Conservation (phyloP, 345 rosid species). For the Brassica nigra region DNA sequence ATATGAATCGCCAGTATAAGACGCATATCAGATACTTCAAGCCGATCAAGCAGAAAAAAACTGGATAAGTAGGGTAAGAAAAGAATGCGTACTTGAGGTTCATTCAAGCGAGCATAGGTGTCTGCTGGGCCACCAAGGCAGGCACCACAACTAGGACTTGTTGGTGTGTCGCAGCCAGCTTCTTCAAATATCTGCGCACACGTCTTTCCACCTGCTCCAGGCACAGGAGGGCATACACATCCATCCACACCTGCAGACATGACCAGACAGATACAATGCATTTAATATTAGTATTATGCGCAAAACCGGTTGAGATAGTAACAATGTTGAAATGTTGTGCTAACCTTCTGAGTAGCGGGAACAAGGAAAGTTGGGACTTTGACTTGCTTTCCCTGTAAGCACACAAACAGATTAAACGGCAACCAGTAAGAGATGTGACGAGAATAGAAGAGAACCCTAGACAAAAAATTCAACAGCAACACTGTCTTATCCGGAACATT, state of each 20-base stretch:
- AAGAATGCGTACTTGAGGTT: constrained; percentile 58
- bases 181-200: constrained; percentile 96
- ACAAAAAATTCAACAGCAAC: constrained; percentile 4
- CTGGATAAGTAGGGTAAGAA: neutral
- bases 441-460: neutral
- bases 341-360: constrained; percentile 94
- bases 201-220: constrained; percentile 96
- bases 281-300: neutral
- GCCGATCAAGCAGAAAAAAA: neutral
- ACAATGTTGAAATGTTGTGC: neutral
- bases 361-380: constrained; percentile 97
- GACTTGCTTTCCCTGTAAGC: constrained; percentile 74
- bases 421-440: neutral
- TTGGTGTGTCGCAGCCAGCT: constrained; percentile 96
- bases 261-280: constrained; percentile 16
- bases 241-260: constrained; percentile 87
- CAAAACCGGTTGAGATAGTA: neutral
- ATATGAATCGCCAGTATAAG: too few species aligned
- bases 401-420: constrained; percentile 15
- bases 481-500: neutral
- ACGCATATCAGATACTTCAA: too few species aligned
- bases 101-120: constrained; percentile 95
- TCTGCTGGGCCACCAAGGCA: constrained; percentile 98
- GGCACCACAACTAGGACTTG: constrained; percentile 97
- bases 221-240: constrained; percentile 76